These are phyloP conservation scores for Pichia sp. DNA, from an alignment of 1,139 yeast genomes.

Conservation along the genomic window DNA sequence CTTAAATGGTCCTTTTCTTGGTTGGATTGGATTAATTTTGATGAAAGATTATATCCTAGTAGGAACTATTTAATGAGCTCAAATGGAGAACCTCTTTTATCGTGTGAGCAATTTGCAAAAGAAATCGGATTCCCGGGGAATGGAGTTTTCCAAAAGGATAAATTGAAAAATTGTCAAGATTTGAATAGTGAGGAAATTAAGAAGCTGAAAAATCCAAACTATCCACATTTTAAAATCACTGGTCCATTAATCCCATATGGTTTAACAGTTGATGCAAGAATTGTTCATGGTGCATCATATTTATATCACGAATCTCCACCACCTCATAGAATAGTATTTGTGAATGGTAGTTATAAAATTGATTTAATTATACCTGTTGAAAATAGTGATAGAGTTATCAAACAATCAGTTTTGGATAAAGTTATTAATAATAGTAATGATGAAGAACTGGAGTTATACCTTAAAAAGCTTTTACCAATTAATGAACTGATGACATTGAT, in stretches of 20 bases:
- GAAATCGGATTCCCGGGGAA: conserved; percentile 14
- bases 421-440: not conserved
- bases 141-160: not conserved
- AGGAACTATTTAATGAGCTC: conserved; percentile 14
- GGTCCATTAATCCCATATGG: conserved; percentile 11
- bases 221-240: conserved; percentile 21
- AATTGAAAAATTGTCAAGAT: conserved; percentile 13
- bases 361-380: conserved; percentile 9
- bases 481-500: not conserved
- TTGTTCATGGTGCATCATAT: conserved; percentile 25
- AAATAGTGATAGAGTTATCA: not conserved
- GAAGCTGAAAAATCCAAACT: conserved; percentile 8
- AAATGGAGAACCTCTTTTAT: conserved; percentile 10
- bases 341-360: conserved; percentile 10
- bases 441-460: not conserved
- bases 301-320: conserved; percentile 17
- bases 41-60: conserved; percentile 21
- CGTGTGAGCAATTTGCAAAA: conserved; percentile 18
- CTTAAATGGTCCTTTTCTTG: conserved; percentile 22
- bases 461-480: not conserved
- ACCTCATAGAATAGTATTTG: conserved; percentile 23
- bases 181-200: conserved; percentile 11
- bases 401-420: not conserved
- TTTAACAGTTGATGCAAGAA: conserved; percentile 22
- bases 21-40: conserved; percentile 27